Base-by-base conservation (phyloP, 306 rosid species). In the Vigna radiata region DNA sequence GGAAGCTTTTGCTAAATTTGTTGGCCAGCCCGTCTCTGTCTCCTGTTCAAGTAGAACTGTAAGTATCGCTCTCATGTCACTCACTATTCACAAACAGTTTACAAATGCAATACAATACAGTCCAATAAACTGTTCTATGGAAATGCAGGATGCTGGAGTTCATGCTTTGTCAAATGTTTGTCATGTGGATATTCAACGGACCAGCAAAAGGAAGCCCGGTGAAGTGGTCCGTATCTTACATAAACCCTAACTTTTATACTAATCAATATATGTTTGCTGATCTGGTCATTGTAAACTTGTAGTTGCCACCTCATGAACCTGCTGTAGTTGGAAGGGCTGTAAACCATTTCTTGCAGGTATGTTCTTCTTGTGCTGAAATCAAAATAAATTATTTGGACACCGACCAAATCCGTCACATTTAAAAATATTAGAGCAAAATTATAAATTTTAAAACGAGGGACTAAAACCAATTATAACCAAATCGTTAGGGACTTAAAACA, bases 301-400 rank as follows among this genome's bases (percentile, higher is more conserved):
- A 94, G 98, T 80, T 95, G 61, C 85, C 90, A 21, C 97, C 97
- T 68, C 97, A 92, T 86, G 97, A 95, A 76, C 91, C 99, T 52
- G 46, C 81, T 48, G 99, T 95, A 14, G 97, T 95, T 58, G 77
- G 72, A 82, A 90, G 76, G 80, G 99, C 99, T 37, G 93, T 92
- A 56, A 95, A 95, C 87, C 99, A 95, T 88, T 95, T 95, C 87
- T 86, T 95, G 78, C 99, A 92, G 94, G 99, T 95, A 11, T n/a
- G 12, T 46, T 60, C 69, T 73, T 70, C 70, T 73, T 8, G 2
- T 41, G 46, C 13, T 9, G 4, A 9, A 41, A 41, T 41, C 12
- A 41, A 41, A 8, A 41, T 41, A 41, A 41, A 41, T 41, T 41
- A 8, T 3, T 1, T 4, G 13, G 46, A 41, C 46, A 41, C 10